Evolutionary conservation across 768 basidiomycete species (phyloP).

Genomic region (Lactarius vividus): DNA sequence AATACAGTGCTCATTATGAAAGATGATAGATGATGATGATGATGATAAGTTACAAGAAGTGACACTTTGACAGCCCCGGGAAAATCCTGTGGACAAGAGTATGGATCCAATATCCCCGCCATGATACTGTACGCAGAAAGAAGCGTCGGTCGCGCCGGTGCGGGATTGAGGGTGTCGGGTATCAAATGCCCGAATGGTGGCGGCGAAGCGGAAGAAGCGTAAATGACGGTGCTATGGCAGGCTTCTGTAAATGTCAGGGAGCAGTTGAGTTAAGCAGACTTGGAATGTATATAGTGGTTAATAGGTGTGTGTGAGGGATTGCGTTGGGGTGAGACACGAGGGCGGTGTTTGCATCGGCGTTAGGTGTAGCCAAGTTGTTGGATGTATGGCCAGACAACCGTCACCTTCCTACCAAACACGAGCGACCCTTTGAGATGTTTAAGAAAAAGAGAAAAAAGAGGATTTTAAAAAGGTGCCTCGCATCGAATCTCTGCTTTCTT

Average conservation of each 20-base stretch:
- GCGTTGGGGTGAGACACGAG: background rate
- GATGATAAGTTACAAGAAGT: no score
- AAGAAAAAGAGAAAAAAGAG: no score
- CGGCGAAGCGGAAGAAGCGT: background rate
- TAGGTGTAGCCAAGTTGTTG: background rate
- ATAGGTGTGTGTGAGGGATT: background rate
- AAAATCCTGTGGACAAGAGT: background rate
- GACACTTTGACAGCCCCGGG: conserved; percentile 1
- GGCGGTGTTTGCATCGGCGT: background rate
- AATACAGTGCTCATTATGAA: no score
- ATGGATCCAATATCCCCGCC: background rate
- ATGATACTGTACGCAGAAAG: background rate
- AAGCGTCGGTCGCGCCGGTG: background rate
- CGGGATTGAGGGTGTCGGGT: conserved; percentile 6
- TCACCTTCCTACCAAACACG: background rate
- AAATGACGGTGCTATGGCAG: background rate
- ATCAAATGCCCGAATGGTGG: background rate
- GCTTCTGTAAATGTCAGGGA: background rate
- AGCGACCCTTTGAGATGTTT: background rate
- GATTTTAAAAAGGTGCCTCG: background rate
- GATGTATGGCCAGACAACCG: background rate
- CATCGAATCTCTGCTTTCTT: background rate
- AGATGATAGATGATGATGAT: background rate
- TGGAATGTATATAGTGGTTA: no score
- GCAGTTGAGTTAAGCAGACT: no score